Base-by-base conservation (phyloP, 2,329 filamentous ascomycete species). In the Knufia fluminis region DNA sequence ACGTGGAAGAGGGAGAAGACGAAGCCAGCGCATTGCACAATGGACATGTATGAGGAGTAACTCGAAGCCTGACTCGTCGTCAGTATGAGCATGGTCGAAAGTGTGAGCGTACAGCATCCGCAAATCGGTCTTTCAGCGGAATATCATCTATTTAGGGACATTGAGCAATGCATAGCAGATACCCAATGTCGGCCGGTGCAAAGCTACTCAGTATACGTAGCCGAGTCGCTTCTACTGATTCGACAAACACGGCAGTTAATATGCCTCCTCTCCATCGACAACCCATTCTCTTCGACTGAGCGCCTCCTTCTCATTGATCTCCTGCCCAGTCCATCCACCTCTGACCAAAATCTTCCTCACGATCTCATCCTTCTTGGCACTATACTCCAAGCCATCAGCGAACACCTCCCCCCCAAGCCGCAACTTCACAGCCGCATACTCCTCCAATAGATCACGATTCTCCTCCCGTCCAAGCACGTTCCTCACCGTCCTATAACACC, bases 351-450 rank as follows among this genome's bases (percentile, higher is more conserved):
- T 53, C 33, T 52, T 52, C 28, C 48, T 41, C 6, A 56, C 45
- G n/a, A 56, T 28, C 7, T 14, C 35, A 49, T 53, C 54, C 50
- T 56, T 58, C 35, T 22, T 42, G 31, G 46, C 48, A 12, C 52
- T 52, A 20, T 56, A 57, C 26, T 52, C 45, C 17, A 60, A 48
- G 2, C 54, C 46, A 38, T 60, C 52, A 19, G 48, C 51, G 31
- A 56, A 52, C 10, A 24, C 46, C 36, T 55, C 44, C 36, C 51
- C 51, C 20, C 57, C 57, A 23, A 57, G 49, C 16, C 55, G 23
- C 16, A 55, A 42, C 50, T 62, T 61, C 14, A 47, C 53, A 31
- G 19, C 19, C n/a, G 23, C 59, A 45, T 59, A 59, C 49, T 54
- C 57, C 4, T 45, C 43, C 38, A 52, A 42, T 23, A 60, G 43